Evolutionary conservation across 768 basidiomycete species (phyloP), one percentile per base, ranked within the genome.

Genomic region (Roridomyces roridus): DNA sequence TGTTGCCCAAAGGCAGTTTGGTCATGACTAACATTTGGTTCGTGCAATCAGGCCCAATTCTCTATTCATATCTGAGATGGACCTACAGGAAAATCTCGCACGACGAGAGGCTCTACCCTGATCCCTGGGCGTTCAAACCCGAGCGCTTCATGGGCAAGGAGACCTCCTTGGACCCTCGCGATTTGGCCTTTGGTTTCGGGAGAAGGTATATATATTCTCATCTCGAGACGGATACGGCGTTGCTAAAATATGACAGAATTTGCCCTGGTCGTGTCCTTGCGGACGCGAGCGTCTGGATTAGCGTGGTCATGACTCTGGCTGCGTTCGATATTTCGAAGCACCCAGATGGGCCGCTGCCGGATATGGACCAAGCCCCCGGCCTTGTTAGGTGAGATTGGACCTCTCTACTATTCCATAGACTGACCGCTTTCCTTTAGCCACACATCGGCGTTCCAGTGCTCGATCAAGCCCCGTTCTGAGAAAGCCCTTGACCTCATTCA

Each of bases 141-240:
- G 76, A 78, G 24, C 72, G 83, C 11, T 83, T 81, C 68, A 66
- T 84, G 25, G 71, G 71, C 8, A 65, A 72, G n/a, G 62, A 70
- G 26, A 71, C 76, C 6, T 77, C 81, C 55, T 60, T 47, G 18
- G 81, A 83, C 47, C 80, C 83, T 17, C 74, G 75, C 18, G 66
- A 68, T 5, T 64, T 78, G 36, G 79, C 76, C 46, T 86, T 84
- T 55, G 85, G 85, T 4, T 86, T 84, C 47, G 84, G 83, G 26
- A 68, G 85, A 65, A 77, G 85, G 75, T 68, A 36, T 45, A 14
- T 59, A 21, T 39, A 24, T 28, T 46, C 17, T 7, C 6, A 31
- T 14, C 14, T 6, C 7, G 29, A 31, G 29, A 39, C 37, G 20
- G 49, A 7, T 46, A 24, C 26, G 42, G 11, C n/a, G n/a, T n/a